phyloP scores from a whole-genome alignment of 164 flowering plant genomes.

The Berberis vulgaris region DNA sequence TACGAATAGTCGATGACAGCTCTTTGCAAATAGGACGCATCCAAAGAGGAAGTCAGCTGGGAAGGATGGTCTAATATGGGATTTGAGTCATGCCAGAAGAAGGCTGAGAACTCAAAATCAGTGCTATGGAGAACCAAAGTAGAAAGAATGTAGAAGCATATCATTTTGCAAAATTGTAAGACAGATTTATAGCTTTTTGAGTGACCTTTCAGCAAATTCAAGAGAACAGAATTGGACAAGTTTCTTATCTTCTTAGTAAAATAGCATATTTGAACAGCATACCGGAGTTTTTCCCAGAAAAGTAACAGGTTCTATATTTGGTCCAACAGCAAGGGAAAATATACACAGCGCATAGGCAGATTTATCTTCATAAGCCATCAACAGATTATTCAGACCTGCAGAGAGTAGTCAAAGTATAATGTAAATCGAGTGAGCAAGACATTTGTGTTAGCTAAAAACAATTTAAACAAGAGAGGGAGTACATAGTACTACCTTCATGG shows the following conservation, averaged over 20 bases:
- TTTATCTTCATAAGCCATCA: conserved; percentile 93
- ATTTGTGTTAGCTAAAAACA: neutral
- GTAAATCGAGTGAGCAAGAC: neutral
- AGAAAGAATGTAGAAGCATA: no score
- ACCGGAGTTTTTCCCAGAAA: conserved; percentile 83
- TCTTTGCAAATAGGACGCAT: no score
- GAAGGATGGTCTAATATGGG: no score
- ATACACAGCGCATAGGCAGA: conserved; percentile 88
- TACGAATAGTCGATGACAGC: no score
- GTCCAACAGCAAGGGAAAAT: conserved; percentile 88
- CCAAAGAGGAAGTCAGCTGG: no score
- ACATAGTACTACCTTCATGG: conserved; percentile 56
- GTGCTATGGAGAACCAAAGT: no score
- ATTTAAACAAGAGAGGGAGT: neutral
- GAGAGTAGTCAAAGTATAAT: conserved; percentile 3
- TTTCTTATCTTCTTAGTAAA: neutral
- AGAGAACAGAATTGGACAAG: no score
- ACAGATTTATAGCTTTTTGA: no score
- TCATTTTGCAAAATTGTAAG: no score
- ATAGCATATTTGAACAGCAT: conserved; percentile 11
- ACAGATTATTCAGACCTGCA: conserved; percentile 77
- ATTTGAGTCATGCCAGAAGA: no score
- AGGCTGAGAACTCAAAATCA: no score
- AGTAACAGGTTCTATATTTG: conserved; percentile 69
- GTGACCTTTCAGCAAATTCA: no score